Conservation (phyloP, 768 basidiomycete species). For the Hypsizygus marmoreus region DNA sequence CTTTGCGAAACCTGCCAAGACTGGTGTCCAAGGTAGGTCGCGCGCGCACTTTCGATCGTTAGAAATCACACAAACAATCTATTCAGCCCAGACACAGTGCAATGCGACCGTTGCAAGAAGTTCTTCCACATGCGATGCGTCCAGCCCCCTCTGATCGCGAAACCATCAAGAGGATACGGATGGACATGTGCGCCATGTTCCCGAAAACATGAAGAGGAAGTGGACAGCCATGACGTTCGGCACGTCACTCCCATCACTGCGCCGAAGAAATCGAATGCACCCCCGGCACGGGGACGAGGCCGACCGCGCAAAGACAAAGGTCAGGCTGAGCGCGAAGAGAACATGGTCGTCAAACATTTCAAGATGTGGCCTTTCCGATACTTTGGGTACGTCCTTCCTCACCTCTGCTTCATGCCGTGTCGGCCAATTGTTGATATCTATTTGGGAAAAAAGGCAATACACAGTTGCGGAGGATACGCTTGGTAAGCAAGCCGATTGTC, state of each 20-base stretch:
- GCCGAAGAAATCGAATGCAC: conserved; percentile 65
- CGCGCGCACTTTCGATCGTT: conserved; percentile 19
- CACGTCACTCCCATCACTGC: conserved; percentile 46
- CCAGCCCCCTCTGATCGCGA: conserved; percentile 85
- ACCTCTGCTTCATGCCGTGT: conserved; percentile 5
- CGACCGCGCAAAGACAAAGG: conserved; percentile 75
- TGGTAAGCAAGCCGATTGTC: conserved; percentile 47
- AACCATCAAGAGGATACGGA: conserved; percentile 94
- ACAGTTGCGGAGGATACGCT: conserved; percentile 92
- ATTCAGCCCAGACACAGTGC: conserved; percentile 77
- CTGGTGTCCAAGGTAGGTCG: conserved; percentile 85
- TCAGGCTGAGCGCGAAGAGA: conserved; percentile 78
- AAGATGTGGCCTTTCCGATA: conserved; percentile 96
- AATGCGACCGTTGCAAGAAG: conserved; percentile 89
- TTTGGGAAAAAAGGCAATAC: conserved; percentile 59
- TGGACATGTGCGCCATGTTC: conserved; percentile 98
- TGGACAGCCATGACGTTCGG: conserved; percentile 73
- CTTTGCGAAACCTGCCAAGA: conserved; percentile 83
- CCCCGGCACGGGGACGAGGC: conserved; percentile 70
- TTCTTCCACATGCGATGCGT: conserved; percentile 96
- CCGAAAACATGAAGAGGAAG: conserved; percentile 81
- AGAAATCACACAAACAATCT: conserved; percentile 14
- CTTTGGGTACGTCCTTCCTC: conserved; percentile 73
- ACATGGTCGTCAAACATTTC: conserved; percentile 77
- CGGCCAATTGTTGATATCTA: conserved; percentile 4